Conservation (phyloP, 2,329 filamentous ascomycete genomes). For the Penicillium sp. region DNA sequence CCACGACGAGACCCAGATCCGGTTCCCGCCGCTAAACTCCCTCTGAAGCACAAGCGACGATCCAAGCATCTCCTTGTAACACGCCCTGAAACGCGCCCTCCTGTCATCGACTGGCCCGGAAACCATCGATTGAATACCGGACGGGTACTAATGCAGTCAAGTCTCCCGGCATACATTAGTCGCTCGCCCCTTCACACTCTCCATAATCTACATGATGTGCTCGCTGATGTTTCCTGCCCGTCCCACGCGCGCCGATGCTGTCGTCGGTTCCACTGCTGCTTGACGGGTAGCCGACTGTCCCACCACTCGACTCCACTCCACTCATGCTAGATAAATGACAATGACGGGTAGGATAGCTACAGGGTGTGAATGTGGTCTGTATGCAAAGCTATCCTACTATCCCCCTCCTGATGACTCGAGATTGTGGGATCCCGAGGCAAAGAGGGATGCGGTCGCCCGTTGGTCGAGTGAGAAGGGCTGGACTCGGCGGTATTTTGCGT, state of each 20-base stretch:
- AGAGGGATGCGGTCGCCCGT: not conserved
- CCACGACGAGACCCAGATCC: too few species aligned
- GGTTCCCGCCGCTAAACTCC: not conserved
- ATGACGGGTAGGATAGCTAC: not conserved
- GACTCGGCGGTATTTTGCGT: not conserved
- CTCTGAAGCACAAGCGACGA: not conserved
- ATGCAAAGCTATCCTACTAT: not conserved
- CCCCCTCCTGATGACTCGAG: not conserved
- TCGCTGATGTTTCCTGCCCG: not conserved
- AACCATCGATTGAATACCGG: not conserved
- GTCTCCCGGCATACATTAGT: slow-evolving; percentile 13
- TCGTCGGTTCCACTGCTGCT: not conserved
- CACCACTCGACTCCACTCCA: not conserved
- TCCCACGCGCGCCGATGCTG: not conserved
- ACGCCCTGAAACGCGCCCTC: not conserved
- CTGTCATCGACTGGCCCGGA: not conserved
- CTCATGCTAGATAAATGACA: not conserved
- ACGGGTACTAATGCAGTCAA: slow-evolving; percentile 10
- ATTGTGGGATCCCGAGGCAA: not conserved
- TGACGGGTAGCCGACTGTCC: not conserved
- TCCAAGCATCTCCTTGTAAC: not conserved
- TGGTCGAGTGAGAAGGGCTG: not conserved
- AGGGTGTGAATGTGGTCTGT: not conserved
- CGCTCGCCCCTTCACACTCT: not conserved
- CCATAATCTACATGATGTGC: not conserved